Evolutionary conservation across 1,284 basidiomycete genomes (phyloP).

Genomic region (Trichosporon ovoides): DNA sequence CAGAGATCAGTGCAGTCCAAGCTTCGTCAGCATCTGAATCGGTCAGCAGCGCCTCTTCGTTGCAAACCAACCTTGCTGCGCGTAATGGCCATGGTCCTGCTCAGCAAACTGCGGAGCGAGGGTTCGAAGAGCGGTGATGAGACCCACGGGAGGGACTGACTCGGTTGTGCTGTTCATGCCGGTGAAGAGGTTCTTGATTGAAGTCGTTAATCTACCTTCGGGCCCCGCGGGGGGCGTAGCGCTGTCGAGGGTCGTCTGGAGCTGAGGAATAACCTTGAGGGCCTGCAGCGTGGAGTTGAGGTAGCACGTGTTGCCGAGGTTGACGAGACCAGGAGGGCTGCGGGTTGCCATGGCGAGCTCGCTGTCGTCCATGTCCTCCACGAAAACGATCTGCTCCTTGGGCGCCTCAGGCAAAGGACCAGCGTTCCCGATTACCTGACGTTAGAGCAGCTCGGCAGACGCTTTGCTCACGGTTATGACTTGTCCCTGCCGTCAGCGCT

Average conservation of each 20-base stretch:
- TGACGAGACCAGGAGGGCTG: conserved; percentile 43
- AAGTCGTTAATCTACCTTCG: conserved; percentile 50
- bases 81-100: conserved; percentile 59
- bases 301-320: conserved; percentile 55
- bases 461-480: conserved; percentile 50
- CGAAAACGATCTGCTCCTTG: conserved; percentile 67
- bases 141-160: conserved; percentile 66
- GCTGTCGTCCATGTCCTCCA: conserved; percentile 73
- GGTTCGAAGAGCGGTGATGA: conserved; percentile 67
- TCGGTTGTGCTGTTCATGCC: conserved; percentile 72
- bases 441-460: conserved; percentile 52
- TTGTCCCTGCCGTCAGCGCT: conserved; percentile 54
- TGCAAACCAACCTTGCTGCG: conserved; percentile 69
- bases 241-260: conserved; percentile 60
- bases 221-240: conserved; percentile 29
- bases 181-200: conserved; percentile 68
- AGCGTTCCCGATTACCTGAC: conserved; percentile 77
- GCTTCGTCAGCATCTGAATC: conserved; percentile 87
- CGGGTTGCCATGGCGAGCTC: conserved; percentile 71
- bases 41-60: background rate
- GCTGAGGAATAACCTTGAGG: conserved; percentile 81
- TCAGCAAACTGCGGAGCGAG: conserved; percentile 92
- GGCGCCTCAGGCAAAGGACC: conserved; percentile 87
- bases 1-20: conserved; percentile 76
- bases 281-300: conserved; percentile 94